Conservation (phyloP, 2,329 filamentous ascomycete species). For the Coleophoma eucalyptorum region DNA sequence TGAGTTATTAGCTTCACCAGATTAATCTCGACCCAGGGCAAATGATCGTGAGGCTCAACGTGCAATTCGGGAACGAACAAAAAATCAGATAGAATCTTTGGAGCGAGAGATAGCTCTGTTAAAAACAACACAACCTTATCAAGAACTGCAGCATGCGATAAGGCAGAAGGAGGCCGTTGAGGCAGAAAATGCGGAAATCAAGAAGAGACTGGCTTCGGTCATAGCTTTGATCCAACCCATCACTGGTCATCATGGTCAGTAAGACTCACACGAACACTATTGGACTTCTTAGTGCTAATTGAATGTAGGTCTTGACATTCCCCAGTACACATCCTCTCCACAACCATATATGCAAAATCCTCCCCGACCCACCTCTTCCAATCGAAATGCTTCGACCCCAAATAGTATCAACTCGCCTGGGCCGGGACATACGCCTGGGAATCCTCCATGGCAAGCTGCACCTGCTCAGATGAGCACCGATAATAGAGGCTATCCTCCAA, state of each 20-base stretch:
- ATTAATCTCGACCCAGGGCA: slow-evolving; percentile 34
- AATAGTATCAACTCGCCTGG: slow-evolving; percentile 34
- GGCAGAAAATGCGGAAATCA: slow-evolving; percentile 77
- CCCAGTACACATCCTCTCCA: slow-evolving; percentile 12
- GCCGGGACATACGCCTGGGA: slow-evolving; percentile 18
- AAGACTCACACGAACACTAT: not conserved
- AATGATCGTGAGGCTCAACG: slow-evolving; percentile 91
- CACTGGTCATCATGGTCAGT: slow-evolving; percentile 32
- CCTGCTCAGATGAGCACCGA: slow-evolving; percentile 21
- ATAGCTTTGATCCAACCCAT: slow-evolving; percentile 61
- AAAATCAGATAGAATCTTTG: slow-evolving; percentile 78
- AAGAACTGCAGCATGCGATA: slow-evolving; percentile 74
- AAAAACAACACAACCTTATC: slow-evolving; percentile 72
- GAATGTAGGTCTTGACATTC: not conserved
- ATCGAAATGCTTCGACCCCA: slow-evolving; percentile 34
- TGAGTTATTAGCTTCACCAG: slow-evolving; percentile 16
- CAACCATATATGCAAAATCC: slow-evolving; percentile 22
- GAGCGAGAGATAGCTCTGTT: slow-evolving; percentile 75
- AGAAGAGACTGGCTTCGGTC: slow-evolving; percentile 61
- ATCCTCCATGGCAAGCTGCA: slow-evolving; percentile 22
- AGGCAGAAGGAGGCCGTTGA: slow-evolving; percentile 74
- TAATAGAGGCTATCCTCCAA: slow-evolving; percentile 23
- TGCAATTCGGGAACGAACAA: slow-evolving; percentile 82
- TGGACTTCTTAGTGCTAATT: too few species aligned
- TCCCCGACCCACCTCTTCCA: slow-evolving; percentile 19